Percentiles rank a stretch among this genome's conserved stretches.
Conservation (phyloP, 768 basidiomycete species). For the Mycena sanguinolenta region DNA sequence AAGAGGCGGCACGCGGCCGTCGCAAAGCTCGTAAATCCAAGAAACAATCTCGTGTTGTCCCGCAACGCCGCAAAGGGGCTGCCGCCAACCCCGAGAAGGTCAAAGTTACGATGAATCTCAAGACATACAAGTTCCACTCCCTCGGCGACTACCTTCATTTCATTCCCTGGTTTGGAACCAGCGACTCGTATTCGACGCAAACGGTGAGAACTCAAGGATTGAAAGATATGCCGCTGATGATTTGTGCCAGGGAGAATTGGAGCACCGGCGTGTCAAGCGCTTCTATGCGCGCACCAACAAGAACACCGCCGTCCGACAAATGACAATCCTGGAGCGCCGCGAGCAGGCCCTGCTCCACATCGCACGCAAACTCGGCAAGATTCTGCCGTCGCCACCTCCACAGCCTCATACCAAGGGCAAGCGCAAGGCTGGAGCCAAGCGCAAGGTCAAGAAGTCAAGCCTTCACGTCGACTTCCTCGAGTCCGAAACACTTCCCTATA, state of each 20-base stretch:
- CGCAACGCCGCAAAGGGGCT: background rate
- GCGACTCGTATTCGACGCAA: slow-evolving; percentile 54
- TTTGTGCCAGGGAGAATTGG: slow-evolving; percentile 49
- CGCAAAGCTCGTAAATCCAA: slow-evolving; percentile 23
- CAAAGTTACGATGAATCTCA: slow-evolving; percentile 43
- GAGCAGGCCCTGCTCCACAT: slow-evolving; percentile 25
- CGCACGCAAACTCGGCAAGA: background rate
- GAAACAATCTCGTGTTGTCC: slow-evolving; percentile 23
- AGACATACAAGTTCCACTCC: slow-evolving; percentile 50
- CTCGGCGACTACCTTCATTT: slow-evolving; percentile 47
- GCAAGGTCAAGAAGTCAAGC: no score
- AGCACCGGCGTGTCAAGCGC: slow-evolving; percentile 50
- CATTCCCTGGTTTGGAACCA: slow-evolving; percentile 47
- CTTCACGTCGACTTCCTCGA: slow-evolving; percentile 8
- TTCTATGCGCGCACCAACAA: slow-evolving; percentile 50
- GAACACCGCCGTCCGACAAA: slow-evolving; percentile 33
- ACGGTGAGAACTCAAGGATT: slow-evolving; percentile 40
- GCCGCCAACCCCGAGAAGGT: background rate
- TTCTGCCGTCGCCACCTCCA: background rate
- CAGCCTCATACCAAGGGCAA: background rate
- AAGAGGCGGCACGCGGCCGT: slow-evolving; percentile 18
- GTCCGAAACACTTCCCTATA: slow-evolving; percentile 18
- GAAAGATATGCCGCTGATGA: background rate
- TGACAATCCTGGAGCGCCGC: slow-evolving; percentile 37
- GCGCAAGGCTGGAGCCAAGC: no score